These are phyloP conservation scores for Chimonanthus salicifolius DNA, from an alignment of 164 flowering plant genomes.

Conservation along the genomic window DNA sequence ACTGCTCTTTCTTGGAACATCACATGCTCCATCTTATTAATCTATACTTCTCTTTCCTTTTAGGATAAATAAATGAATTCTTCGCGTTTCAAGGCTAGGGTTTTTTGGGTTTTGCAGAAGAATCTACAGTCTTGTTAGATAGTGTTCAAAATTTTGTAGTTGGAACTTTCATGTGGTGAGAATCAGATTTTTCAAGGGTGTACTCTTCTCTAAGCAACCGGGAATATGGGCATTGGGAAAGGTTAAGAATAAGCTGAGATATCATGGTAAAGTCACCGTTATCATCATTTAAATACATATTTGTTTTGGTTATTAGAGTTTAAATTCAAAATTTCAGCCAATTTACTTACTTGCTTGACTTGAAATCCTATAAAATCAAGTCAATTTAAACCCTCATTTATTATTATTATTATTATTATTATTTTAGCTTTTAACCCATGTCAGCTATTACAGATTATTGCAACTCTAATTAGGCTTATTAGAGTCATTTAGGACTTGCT, in stretches of 20 bases:
- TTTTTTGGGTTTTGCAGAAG: not conserved
- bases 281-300: not conserved
- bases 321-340: no score
- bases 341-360: no score
- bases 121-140: not conserved
- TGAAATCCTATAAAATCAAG: no score
- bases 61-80: not conserved
- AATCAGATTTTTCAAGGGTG: constrained; percentile 3
- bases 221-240: not conserved
- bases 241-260: not conserved
- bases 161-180: not conserved
- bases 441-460: no score
- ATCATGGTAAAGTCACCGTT: not conserved
- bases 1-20: not conserved
- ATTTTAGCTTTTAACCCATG: no score
- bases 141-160: not conserved
- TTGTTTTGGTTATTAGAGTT: no score
- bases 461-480: no score
- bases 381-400: no score
- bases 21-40: not conserved
- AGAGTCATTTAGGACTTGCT: no score
- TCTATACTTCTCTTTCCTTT: not conserved
- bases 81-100: not conserved
- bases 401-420: no score
- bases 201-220: not conserved